Conservation (phyloP, 805 yeast genomes). For the Brettanomyces nanus region DNA sequence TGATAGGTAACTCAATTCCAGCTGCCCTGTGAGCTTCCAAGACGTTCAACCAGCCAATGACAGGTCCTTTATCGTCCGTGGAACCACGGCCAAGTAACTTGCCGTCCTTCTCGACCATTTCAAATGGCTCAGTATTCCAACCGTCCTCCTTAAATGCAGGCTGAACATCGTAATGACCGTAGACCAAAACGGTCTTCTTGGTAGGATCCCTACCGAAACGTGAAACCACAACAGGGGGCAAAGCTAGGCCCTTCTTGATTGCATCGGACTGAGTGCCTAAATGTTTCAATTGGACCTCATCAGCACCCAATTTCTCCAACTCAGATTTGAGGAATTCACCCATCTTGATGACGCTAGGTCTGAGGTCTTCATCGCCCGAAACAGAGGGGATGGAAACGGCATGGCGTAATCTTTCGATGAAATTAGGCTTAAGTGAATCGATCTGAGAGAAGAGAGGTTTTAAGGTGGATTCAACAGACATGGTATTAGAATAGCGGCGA, state of each 20-base stretch:
- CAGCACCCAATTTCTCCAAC: constrained; percentile 65
- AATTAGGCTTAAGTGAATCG: constrained; percentile 66
- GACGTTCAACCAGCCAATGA: constrained; percentile 91
- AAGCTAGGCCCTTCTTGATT: constrained; percentile 52
- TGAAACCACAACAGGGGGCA: constrained; percentile 94
- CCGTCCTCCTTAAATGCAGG: constrained; percentile 93
- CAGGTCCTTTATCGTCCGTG: constrained; percentile 98
- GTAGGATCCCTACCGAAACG: constrained; percentile 73
- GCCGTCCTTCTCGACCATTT: constrained; percentile 57
- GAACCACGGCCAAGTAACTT: constrained; percentile 88
- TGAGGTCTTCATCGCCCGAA: constrained; percentile 78
- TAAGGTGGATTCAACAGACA: constrained; percentile 20
- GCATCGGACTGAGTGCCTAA: constrained; percentile 93
- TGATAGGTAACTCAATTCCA: constrained; percentile 86
- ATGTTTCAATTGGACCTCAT: constrained; percentile 72
- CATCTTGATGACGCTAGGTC: constrained; percentile 87
- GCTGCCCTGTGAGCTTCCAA: constrained; percentile 84
- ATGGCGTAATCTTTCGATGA: constrained; percentile 59
- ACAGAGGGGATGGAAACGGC: constrained; percentile 97
- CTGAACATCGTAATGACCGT: constrained; percentile 98
- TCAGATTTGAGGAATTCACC: constrained; percentile 72
- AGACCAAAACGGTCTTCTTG: constrained; percentile 83
- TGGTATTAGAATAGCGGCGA: not conserved
- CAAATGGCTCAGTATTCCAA: constrained; percentile 91
- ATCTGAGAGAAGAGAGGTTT: constrained; percentile 46